Evolutionary conservation across 2,329 filamentous ascomycete genomes (phyloP), one percentile per base, ranked within the genome.

Genomic region (Pseudocercospora vitis): DNA sequence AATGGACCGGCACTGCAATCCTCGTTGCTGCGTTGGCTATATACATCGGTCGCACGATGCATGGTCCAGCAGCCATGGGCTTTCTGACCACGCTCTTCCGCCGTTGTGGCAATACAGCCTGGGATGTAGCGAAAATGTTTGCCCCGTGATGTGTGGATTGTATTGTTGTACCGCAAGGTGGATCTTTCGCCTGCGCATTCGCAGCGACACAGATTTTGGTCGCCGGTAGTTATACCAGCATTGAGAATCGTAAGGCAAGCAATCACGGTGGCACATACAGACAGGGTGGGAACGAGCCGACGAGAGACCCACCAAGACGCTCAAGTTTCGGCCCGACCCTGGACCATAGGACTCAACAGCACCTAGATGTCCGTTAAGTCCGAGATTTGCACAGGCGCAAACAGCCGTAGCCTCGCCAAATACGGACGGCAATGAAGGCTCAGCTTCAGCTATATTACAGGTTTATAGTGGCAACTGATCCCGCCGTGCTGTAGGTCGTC

Each of bases 11-110:
- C 8, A 56, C 64, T 21, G 84, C 89, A 19, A 70, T 94, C 21
- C 66, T 86, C 4, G 79, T 92, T 42, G 88, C 83, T 23, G 71
- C 84, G 19, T 61, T 88, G 50, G 88, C 89, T 6, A 74, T 90
- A 53, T 59, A 53, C 28, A 48, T 57, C 33, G 56, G 60, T 4
- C 50, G 60, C 40, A 46, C 32, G 32, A 50, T 47, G 7, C 26
- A 40, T 52, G 29, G 42, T 49, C 32, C 35, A 4, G 42, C 26
- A 7, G 32, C 28, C 9, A n/a, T 56, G 31, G 46, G 46, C 29
- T 24, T 37, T 16, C 24, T 48, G 11, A 37, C 19, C 14, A 35
- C 46, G 19, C 19, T 48, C 16, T 18, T 24, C 24, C 18, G 46
- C 4, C 46, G 46, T 39, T 21, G 35, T n/a, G n/a, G 32, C n/a